Evolutionary conservation across 176 grass and related monocot species (phyloP).

Genomic region (Chloris gayana): DNA sequence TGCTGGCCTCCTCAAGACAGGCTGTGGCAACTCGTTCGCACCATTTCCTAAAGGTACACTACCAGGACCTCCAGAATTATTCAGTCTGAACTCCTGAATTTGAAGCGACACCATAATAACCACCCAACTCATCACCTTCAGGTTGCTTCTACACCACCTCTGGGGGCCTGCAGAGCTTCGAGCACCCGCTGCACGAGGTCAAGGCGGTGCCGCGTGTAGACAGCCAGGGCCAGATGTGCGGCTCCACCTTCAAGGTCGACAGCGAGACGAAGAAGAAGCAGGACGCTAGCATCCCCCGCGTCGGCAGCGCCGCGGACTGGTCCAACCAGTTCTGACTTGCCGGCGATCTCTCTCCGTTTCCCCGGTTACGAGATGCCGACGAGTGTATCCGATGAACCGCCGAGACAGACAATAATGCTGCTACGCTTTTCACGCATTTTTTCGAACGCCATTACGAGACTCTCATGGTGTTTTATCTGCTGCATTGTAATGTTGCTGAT

Average conservation of each 20-base stretch:
- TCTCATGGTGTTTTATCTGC: neutral
- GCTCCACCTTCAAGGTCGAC: slow-evolving; percentile 84
- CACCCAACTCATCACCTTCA: slow-evolving; percentile 10
- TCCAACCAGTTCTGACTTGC: slow-evolving; percentile 57
- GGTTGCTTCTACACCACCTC: slow-evolving; percentile 96
- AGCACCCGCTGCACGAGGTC: slow-evolving; percentile 87
- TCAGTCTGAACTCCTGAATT: neutral
- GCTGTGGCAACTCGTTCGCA: slow-evolving; percentile 73
- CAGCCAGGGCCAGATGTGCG: slow-evolving; percentile 88
- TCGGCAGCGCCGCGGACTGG: slow-evolving; percentile 84
- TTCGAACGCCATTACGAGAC: slow-evolving; percentile 3
- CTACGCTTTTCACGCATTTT: slow-evolving; percentile 8
- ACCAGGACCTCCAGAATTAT: neutral
- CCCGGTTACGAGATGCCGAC: neutral
- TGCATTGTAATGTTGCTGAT: neutral
- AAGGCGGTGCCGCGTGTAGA: slow-evolving; percentile 80
- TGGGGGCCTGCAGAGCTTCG: slow-evolving; percentile 82
- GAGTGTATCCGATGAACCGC: slow-evolving; percentile 3
- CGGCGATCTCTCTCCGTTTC: neutral
- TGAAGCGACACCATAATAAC: neutral
- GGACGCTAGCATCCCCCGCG: slow-evolving; percentile 71
- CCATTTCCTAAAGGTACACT: slow-evolving; percentile 19
- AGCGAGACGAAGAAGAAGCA: slow-evolving; percentile 68
- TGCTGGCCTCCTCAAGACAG: slow-evolving; percentile 59
- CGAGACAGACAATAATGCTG: neutral